Evolutionary conservation across 257 asterid species (phyloP), one percentile per base, ranked within the genome.

Genomic region (Solanum pennellii): DNA sequence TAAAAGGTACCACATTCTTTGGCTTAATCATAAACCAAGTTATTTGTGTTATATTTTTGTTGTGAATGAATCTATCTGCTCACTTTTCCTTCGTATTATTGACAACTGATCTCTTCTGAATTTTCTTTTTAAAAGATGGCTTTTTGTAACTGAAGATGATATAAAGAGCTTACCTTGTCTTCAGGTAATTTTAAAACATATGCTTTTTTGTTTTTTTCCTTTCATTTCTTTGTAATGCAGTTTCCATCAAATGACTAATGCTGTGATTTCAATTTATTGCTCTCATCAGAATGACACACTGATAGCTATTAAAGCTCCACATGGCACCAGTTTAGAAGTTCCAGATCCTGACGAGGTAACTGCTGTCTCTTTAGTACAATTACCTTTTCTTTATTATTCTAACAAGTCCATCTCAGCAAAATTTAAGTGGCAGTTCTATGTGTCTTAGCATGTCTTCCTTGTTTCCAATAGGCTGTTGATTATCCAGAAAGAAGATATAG

Each of bases 281-380:
- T 52, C 68, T 73, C 41, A 44, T 86, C 93, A 95, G 98, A 93
- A 94, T 87, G 97, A 97, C 93, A 97, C 99, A 45, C 90, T 97
- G 89, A 94, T 97, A 86, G 99, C 97, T 76, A 89, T 97, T 91
- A 95, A 97, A 91, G 98, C 99, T 93, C 99, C 99, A 37, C 99
- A 93, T 89, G 99, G 98, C 45, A 95, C 98, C 82, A 94, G 98
- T 80, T 91, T 97, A 91, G 97, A 95, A 93, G 99, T 95, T 85
- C 98, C 98, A n/a, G 98, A 94, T 86, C 99, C 98, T 37, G 98
- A 94, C 59, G 98, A 95, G 97, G 99, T 95, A 90, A 66, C 88
- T 86, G 85, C 72, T 37, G 87, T 74, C 86, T 41, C 47, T 85
- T 85, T 41, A 41, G 76, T 31, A 27, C 65, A 72, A 33, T 33